Evolutionary conservation across 2,329 filamentous ascomycete species (phyloP).

Genomic region (Paecilomyces dactylethromorphus): DNA sequence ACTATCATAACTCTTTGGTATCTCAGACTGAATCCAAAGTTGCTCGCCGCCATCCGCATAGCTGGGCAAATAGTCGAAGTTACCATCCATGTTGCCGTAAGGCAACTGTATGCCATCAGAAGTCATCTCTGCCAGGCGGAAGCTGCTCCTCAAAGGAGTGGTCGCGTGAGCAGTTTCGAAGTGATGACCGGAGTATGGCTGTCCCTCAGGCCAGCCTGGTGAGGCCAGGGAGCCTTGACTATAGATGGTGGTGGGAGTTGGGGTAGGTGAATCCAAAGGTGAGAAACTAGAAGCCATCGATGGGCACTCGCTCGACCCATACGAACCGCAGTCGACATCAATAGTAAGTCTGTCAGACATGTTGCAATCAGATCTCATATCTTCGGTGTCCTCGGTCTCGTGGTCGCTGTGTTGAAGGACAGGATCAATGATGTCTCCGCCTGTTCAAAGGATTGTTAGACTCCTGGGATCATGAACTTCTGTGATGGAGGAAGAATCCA

Average conservation of each 20-base stretch:
- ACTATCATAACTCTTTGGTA: conserved; percentile 30
- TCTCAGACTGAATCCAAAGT: conserved; percentile 30
- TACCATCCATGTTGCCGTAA: conserved; percentile 25
- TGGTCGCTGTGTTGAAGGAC: conserved; percentile 17
- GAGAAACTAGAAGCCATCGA: conserved; percentile 35
- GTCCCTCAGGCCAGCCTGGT: conserved; percentile 28
- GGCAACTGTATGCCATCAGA: conserved; percentile 27
- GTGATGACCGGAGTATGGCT: conserved; percentile 19
- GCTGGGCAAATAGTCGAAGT: conserved; percentile 28
- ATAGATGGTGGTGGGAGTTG: conserved; percentile 32
- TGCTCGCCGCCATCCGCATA: conserved; percentile 33
- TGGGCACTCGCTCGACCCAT: conserved; percentile 33
- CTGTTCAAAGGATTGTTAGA: conserved; percentile 19
- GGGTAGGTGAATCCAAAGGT: conserved; percentile 33
- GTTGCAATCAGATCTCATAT: conserved; percentile 32
- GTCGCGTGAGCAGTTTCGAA: conserved; percentile 22
- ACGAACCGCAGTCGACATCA: conserved; percentile 31
- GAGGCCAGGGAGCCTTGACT: conserved; percentile 32
- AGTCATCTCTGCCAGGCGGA: conserved; percentile 28
- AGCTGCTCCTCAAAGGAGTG: conserved; percentile 28
- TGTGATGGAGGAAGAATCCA: conserved; percentile 3
- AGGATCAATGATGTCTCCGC: conserved; percentile 21
- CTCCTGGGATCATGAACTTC: conserved; percentile 4
- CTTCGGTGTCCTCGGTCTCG: conserved; percentile 23
- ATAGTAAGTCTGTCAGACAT: conserved; percentile 31